Conservation (phyloP, 192 early-diverging fungal genomes). For the Podila clonocystis region DNA sequence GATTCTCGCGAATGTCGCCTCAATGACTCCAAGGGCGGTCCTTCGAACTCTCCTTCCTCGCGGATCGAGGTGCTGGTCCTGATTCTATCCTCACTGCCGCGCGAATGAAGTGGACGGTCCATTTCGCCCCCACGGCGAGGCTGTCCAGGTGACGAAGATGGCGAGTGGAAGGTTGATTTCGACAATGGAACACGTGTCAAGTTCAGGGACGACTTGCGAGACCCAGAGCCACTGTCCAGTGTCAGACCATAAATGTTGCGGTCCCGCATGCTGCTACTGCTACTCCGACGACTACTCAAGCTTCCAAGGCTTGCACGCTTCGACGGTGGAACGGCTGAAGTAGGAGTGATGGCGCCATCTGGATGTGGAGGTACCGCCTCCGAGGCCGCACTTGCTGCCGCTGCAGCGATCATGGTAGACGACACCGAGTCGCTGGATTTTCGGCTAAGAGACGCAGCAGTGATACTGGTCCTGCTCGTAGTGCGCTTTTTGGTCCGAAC, state of each 20-base stretch:
- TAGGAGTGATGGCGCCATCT: background rate
- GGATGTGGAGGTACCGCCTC: background rate
- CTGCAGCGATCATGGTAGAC: conserved; percentile 14
- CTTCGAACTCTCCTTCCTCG: background rate
- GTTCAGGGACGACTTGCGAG: conserved; percentile 41
- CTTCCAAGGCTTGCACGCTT: conserved; percentile 29
- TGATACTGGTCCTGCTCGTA: conserved; percentile 48
- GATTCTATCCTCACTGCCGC: background rate
- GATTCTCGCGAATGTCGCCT: no score
- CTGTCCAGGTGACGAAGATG: conserved; percentile 20
- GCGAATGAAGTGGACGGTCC: conserved; percentile 16
- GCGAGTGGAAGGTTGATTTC: conserved; percentile 32
- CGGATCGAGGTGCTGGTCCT: background rate
- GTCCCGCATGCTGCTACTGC: conserved; percentile 46
- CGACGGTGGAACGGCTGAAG: conserved; percentile 8
- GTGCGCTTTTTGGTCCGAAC: conserved; percentile 41
- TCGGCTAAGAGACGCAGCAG: conserved; percentile 34
- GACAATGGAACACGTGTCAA: conserved; percentile 13
- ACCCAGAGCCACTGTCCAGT: conserved; percentile 34
- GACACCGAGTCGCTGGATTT: conserved; percentile 28
- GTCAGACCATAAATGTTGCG: conserved; percentile 45
- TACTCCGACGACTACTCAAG: conserved; percentile 31
- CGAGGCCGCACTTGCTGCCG: background rate
- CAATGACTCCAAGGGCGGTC: no score
- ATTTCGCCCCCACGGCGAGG: conserved; percentile 40